Evolutionary conservation across 75 land plant genomes (phyloP).

Genomic region (Cupressus sempervirens): DNA sequence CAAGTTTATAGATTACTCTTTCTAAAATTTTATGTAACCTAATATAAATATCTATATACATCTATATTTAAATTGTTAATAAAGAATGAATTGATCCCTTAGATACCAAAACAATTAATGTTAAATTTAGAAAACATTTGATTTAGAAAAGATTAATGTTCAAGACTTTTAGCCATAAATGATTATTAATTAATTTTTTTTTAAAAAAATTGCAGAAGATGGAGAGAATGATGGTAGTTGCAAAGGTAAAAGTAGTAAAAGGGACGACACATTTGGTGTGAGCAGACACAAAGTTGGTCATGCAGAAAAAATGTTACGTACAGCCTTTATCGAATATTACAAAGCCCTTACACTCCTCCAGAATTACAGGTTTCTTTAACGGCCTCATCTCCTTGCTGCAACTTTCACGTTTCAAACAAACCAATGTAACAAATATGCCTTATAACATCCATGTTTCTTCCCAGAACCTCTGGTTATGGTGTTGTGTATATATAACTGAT

Average conservation of each 20-base stretch:
- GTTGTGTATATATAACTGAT: background rate
- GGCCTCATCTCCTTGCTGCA: background rate
- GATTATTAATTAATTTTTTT: background rate
- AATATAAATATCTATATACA: too few relatives aligned
- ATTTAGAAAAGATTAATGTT: background rate
- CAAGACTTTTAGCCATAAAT: background rate
- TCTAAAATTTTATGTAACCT: too few relatives aligned
- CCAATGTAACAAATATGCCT: background rate
- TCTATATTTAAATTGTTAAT: too few relatives aligned
- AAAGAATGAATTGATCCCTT: too few relatives aligned
- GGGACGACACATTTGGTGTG: background rate
- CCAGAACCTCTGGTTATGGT: background rate
- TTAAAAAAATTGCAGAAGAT: background rate
- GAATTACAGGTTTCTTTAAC: constrained; percentile 33
- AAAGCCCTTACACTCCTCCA: constrained; percentile 37
- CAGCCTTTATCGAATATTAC: constrained; percentile 36
- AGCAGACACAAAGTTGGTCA: constrained; percentile 21
- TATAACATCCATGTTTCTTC: background rate
- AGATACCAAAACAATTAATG: too few relatives aligned
- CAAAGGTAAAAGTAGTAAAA: background rate
- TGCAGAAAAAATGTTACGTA: constrained; percentile 27
- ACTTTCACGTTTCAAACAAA: background rate
- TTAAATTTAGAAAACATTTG: too few relatives aligned
- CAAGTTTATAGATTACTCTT: too few relatives aligned
- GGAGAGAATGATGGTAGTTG: background rate